A percentile compares a stretch with the other conserved stretches of the same genome.
Conservation (phyloP, 345 rosid species). For the Laguncularia racemosa region DNA sequence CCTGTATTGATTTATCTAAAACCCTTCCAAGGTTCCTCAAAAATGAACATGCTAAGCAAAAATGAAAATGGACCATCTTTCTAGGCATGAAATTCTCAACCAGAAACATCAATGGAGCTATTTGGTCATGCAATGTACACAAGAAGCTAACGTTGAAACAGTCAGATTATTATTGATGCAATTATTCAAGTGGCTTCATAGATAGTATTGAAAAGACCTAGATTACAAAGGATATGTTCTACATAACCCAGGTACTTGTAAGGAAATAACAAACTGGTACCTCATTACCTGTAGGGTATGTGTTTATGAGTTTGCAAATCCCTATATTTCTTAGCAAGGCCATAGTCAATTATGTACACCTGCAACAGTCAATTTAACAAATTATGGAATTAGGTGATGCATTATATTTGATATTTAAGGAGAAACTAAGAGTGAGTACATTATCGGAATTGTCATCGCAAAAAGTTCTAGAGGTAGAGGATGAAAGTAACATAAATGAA, state of each 20-base stretch:
- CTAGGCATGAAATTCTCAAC: background rate
- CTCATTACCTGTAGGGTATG: constrained; percentile 59
- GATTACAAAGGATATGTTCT: too few relatives aligned
- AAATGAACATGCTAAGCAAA: background rate
- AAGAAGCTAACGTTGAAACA: too few relatives aligned
- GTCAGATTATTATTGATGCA: too few relatives aligned
- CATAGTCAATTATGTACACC: constrained; percentile 75
- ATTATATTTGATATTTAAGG: background rate
- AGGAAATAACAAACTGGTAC: background rate
- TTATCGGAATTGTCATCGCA: too few relatives aligned
- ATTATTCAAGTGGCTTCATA: too few relatives aligned
- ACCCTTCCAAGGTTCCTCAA: background rate
- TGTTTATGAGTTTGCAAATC: constrained; percentile 84
- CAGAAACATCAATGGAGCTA: background rate
- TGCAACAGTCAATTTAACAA: constrained; percentile 13
- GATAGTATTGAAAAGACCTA: too few relatives aligned
- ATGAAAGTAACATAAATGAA: too few relatives aligned
- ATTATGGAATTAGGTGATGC: background rate
- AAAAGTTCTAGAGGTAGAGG: too few relatives aligned
- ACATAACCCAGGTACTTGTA: too few relatives aligned
- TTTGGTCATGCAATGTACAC: too few relatives aligned
- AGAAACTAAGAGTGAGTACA: background rate
- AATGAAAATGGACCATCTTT: background rate
- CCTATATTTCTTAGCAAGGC: constrained; percentile 84
- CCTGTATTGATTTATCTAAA: too few relatives aligned